A percentile compares a stretch with the other conserved stretches of the same genome.
These are phyloP conservation scores for Clonostachys rhizophaga DNA, from an alignment of 2,329 filamentous ascomycete species.

Conservation along the genomic window DNA sequence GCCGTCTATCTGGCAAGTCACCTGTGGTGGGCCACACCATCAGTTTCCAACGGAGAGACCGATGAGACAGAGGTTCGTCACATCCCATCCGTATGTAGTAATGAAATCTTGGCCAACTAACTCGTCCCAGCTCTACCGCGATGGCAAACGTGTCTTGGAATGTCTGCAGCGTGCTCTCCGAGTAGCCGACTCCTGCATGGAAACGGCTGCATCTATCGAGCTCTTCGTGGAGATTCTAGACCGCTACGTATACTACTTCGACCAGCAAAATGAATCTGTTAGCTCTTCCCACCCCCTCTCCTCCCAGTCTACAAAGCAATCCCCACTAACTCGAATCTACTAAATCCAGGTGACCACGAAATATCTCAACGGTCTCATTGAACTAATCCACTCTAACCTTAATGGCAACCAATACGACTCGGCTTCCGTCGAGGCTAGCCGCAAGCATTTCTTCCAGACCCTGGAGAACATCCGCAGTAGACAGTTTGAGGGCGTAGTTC, in stretches of 20 bases:
- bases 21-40: constrained; percentile 94
- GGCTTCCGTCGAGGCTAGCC: constrained; percentile 79
- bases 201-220: constrained; percentile 93
- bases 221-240: constrained; percentile 98
- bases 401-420: constrained; percentile 80
- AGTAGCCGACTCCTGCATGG: constrained; percentile 98
- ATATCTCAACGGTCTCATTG: constrained; percentile 95
- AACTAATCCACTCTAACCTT: constrained; percentile 95
- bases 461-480: constrained; percentile 88
- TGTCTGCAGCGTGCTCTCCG: constrained; percentile 92
- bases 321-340: constrained; percentile 6
- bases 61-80: constrained; percentile 71
- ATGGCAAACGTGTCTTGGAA: constrained; percentile 94
- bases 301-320: not conserved
- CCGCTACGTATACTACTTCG: constrained; percentile 98
- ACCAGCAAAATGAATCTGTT: constrained; percentile 95
- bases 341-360: constrained; percentile 73
- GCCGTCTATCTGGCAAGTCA: constrained; percentile 96
- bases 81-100: not conserved
- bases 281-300: constrained; percentile 15
- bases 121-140: constrained; percentile 75
- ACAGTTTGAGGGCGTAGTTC: constrained; percentile 88
- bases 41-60: constrained; percentile 69
- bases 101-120: not conserved
- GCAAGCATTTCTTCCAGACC: constrained; percentile 91